Base-by-base conservation (phyloP, 2,329 filamentous ascomycete genomes). In the Aspergillus transmontanensis region DNA sequence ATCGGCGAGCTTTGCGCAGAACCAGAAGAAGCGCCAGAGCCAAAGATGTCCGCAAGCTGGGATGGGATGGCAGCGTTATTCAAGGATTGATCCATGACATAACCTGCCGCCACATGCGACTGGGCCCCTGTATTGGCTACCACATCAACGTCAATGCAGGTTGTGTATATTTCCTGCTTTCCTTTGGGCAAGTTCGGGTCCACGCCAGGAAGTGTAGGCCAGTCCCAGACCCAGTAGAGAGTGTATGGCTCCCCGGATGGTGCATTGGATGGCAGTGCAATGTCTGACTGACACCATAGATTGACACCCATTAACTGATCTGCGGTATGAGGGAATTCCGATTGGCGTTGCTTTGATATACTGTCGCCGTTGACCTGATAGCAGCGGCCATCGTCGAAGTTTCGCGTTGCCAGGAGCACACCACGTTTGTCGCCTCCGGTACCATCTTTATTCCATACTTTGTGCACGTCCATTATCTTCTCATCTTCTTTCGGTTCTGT, bases 191-290 rank as follows among this genome's bases (percentile, higher is more conserved):
- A 68, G 64, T 79, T 73, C 21, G 65, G 39, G 39, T 41, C 39
- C 14, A n/a, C 73, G 43, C 72, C 70, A 12, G 78, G 72, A n/a
- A 68, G 82, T 16, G 87, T 89, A 3, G 90, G 89, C 92, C 93
- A 99, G 77, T 96, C 90, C 95, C 95, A 98, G 53, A 97, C 90
- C 94, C 94, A 98, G 83, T 97, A 96, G 58, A 97, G 80, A 3
- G 93, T 94, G 76, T 94, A 92, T 32, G 85, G 84, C 34, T 88
- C 85, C 51, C 88, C 87, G 11, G 82, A 76, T n/a, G 84, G 77
- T 54, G 87, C 81, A 69, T 90, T 85, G 6, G 82, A 73, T 0
- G 95, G 95, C 16, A 99, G 81, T 72, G 89, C 84, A 55, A 97
- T 81, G 73, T 95, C 89, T 41, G 89, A 89, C 78, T 97, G 94